Conservation (phyloP, 306 rosid species). For the Psophocarpus tetragonolobus region DNA sequence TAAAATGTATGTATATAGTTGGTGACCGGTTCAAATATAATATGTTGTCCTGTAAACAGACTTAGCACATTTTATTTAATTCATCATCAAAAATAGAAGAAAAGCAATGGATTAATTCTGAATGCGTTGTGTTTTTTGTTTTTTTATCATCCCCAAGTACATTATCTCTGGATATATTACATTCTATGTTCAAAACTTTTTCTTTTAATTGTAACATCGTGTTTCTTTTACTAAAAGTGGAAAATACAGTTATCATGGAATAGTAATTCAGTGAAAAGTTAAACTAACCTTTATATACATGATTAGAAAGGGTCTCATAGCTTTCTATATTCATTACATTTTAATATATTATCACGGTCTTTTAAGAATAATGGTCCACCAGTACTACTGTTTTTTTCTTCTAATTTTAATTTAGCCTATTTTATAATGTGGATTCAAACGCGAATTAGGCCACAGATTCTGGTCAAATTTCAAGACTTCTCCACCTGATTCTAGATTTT, state of each 20-base stretch:
- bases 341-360: neutral
- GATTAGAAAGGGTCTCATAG: constrained; percentile 38
- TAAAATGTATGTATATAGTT: neutral
- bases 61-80: constrained; percentile 4
- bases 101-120: neutral
- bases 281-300: constrained; percentile 17
- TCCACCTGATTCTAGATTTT: neutral
- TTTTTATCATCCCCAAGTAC: constrained; percentile 5
- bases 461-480: constrained; percentile 39
- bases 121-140: too few species aligned
- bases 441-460: constrained; percentile 20
- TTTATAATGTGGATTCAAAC: neutral
- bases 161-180: neutral
- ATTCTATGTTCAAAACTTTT: constrained; percentile 3
- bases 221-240: constrained; percentile 12
- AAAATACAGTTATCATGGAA: constrained; percentile 21
- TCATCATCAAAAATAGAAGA: neutral
- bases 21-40: neutral
- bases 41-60: constrained; percentile 25
- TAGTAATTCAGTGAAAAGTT: constrained; percentile 37
- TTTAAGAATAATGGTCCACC: neutral
- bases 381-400: neutral
- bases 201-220: neutral
- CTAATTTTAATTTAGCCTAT: neutral
- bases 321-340: neutral